Evolutionary conservation across 495 filamentous ascomycete species (phyloP), one percentile per base, ranked within the genome.

Genomic region (Tricharina praecox): DNA sequence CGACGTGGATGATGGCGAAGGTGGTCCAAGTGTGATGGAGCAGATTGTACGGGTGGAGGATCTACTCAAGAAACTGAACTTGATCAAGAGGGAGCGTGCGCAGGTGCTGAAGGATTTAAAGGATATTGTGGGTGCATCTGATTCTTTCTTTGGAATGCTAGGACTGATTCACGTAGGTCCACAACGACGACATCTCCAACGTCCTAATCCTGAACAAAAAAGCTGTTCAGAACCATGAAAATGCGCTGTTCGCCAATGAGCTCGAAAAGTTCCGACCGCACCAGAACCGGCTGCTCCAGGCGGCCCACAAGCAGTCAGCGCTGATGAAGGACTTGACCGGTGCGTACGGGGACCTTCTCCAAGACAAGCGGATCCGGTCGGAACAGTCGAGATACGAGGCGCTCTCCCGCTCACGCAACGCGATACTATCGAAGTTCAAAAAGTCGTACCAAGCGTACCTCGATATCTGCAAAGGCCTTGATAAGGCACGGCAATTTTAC

Each of bases 161-260:
- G 11, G 1, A 18, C 23, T 35, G 43, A n/a, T 37, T 13, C 8
- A 7, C 38, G 26, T 48, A 97, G 88, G 79, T 88, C 39, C 90
- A 90, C 64, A 81, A 78, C 56, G 92, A 97, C 55, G 92, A 97
- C 58, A 96, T 96, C 52, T 94, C 88, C 10, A 87, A 92, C 57
- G 85, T 96, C 20, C 66, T 96, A 53, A 96, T 97, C 39, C 69
- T 97, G 30, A 97, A 97, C 69, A 94, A 95, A 59, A 95, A 95
- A 59, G 77, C 85, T 1, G 84, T 95, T 51, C 69, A 83, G 25
- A 85, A 79, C 59, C 85, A 85, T 57, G 90, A 96, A 60, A 79
- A 68, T 23, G 81, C 88, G 56, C 74, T 96, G 10, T 97, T 97
- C 63, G 81, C 93, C 53, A 75, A 81, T 3, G 87, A 97, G 63